These are phyloP conservation scores for Gleditsia sinensis DNA, from an alignment of 306 rosid genomes.

Conservation along the genomic window DNA sequence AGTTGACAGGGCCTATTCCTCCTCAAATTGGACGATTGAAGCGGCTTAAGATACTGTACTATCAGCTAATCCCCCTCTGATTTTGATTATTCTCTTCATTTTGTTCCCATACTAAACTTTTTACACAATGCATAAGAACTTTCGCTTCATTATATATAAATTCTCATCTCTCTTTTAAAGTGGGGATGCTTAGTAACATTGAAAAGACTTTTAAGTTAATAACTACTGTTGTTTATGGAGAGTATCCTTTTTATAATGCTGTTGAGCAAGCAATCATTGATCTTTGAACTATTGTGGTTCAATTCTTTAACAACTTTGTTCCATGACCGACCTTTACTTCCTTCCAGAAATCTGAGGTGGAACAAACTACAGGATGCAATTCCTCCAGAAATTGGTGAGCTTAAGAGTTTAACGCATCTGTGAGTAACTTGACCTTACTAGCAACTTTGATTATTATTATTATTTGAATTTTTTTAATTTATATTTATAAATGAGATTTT, in stretches of 20 bases:
- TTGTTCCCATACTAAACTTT: slow-evolving; percentile 7
- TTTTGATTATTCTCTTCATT: slow-evolving; percentile 17
- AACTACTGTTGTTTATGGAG: slow-evolving; percentile 19
- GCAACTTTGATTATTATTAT: neutral
- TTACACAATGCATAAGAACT: slow-evolving; percentile 5
- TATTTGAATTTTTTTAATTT: neutral
- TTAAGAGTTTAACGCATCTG: slow-evolving; percentile 96
- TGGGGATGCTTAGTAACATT: no score
- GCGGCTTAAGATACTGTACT: slow-evolving; percentile 92
- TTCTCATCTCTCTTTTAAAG: neutral
- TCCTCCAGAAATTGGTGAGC: slow-evolving; percentile 95
- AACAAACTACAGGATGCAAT: slow-evolving; percentile 94
- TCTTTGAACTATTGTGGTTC: slow-evolving; percentile 14
- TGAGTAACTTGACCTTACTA: slow-evolving; percentile 49
- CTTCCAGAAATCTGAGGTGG: slow-evolving; percentile 93
- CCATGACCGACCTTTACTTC: slow-evolving; percentile 14
- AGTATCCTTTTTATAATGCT: neutral
- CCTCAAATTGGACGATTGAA: slow-evolving; percentile 92
- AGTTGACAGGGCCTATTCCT: slow-evolving; percentile 98
- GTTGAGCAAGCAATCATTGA: neutral
- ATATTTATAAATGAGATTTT: slow-evolving; percentile 2
- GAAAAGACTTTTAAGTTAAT: neutral
- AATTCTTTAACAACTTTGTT: slow-evolving; percentile 11
- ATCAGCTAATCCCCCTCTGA: slow-evolving; percentile 18
- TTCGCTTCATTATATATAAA: neutral